phyloP scores from a whole-genome alignment of 2,329 filamentous ascomycete species.

The Plectosphaerella sp. region DNA sequence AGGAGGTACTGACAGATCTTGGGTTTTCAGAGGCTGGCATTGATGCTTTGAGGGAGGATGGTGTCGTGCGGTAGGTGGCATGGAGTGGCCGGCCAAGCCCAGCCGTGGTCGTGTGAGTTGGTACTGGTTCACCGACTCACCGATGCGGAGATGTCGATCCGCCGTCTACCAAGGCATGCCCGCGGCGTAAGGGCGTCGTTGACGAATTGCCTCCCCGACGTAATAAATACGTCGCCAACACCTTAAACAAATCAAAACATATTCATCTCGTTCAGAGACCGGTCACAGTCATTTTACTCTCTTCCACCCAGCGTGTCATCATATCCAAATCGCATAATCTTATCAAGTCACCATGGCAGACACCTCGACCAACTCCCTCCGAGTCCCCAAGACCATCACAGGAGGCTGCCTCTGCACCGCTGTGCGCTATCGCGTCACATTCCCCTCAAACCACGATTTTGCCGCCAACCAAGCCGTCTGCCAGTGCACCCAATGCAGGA shows the following conservation, averaged over 20 bases:
- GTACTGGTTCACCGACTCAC: too few relatives aligned
- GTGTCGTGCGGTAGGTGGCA: constrained; percentile 52
- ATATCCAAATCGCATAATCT: neutral
- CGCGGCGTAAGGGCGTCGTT: too few relatives aligned
- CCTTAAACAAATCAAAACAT: too few relatives aligned
- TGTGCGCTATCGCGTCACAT: constrained; percentile 43
- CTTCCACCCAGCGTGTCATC: neutral
- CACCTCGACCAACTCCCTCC: constrained; percentile 1
- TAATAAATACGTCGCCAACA: neutral
- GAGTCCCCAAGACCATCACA: constrained; percentile 34
- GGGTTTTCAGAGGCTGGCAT: constrained; percentile 58
- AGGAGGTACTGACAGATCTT: constrained; percentile 66
- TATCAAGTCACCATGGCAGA: neutral
- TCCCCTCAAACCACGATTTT: constrained; percentile 41
- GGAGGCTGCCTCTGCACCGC: constrained; percentile 49
- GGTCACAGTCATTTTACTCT: too few relatives aligned
- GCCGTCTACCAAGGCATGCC: too few relatives aligned
- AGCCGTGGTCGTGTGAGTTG: too few relatives aligned
- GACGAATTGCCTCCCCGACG: too few relatives aligned
- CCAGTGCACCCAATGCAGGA: constrained; percentile 53
- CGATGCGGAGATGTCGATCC: too few relatives aligned
- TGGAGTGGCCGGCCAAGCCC: too few relatives aligned
- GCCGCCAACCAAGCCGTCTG: constrained; percentile 38
- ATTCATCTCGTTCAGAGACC: too few relatives aligned
- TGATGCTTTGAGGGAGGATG: constrained; percentile 55